These are phyloP conservation scores for Albizia julibrissin DNA, from an alignment of 306 rosid species.

Conservation along the genomic window DNA sequence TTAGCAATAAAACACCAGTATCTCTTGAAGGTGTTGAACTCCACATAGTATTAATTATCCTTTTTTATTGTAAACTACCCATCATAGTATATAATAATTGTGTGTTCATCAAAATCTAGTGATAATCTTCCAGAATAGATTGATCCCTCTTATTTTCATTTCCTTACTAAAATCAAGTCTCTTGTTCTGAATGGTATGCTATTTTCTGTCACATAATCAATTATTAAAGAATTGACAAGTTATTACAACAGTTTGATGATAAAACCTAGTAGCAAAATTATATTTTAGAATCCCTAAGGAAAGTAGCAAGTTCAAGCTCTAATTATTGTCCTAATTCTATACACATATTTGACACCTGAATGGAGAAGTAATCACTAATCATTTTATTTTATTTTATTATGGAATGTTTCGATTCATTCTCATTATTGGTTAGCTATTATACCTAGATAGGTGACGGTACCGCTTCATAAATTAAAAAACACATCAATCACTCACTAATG, in stretches of 20 bases:
- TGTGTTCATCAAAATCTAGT: conserved; percentile 1
- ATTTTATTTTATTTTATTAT: no score
- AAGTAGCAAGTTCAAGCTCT: background rate
- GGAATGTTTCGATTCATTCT: background rate
- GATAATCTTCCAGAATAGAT: background rate
- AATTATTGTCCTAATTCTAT: background rate
- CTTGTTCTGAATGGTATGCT: background rate
- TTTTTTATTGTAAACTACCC: background rate
- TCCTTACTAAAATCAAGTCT: background rate
- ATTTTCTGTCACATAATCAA: background rate
- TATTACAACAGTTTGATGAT: background rate
- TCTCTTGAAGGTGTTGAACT: background rate
- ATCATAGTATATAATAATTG: no score
- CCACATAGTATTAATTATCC: background rate
- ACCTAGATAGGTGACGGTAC: background rate
- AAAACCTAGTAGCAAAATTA: background rate
- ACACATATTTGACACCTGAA: background rate
- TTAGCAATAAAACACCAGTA: background rate
- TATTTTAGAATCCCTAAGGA: background rate
- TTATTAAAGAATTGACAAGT: background rate
- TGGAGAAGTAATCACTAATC: background rate
- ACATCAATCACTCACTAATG: background rate
- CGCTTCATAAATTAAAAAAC: background rate
- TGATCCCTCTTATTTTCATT: background rate
- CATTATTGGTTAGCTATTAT: background rate